Conservation (phyloP, 2,329 filamentous ascomycete species). For the Capronia americana region DNA sequence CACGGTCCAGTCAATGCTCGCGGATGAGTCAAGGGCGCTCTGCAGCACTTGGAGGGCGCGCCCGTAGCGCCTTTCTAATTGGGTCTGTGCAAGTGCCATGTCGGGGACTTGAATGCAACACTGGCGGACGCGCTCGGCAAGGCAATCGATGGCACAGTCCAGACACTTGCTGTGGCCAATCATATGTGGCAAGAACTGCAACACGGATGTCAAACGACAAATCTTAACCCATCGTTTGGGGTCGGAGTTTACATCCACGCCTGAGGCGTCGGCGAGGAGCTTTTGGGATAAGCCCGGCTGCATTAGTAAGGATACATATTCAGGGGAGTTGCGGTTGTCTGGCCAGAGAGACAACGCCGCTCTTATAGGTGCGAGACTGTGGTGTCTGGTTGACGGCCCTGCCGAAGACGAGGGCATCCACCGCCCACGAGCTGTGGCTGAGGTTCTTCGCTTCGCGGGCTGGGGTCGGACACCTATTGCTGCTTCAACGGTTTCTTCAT, state of each 20-base stretch:
- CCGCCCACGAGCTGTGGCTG: background rate
- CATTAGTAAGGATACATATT: conserved; percentile 23
- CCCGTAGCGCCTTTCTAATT: conserved; percentile 24
- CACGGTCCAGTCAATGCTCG: conserved; percentile 25
- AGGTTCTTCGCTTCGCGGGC: background rate
- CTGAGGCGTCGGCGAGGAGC: conserved; percentile 21
- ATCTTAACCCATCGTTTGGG: conserved; percentile 26
- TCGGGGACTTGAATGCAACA: conserved; percentile 10
- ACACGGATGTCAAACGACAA: conserved; percentile 20
- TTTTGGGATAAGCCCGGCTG: conserved; percentile 23
- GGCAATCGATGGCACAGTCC: conserved; percentile 28
- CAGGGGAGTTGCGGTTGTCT: conserved; percentile 11
- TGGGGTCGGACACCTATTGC: background rate
- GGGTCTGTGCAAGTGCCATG: conserved; percentile 1
- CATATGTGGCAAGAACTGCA: conserved; percentile 22
- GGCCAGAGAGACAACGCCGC: conserved; percentile 15
- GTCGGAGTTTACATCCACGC: conserved; percentile 18
- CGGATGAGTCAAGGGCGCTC: conserved; percentile 13
- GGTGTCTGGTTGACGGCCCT: background rate
- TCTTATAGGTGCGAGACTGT: background rate
- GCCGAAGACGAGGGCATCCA: background rate
- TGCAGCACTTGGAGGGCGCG: conserved; percentile 24
- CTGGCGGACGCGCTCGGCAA: conserved; percentile 20
- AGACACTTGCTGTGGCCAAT: conserved; percentile 30
- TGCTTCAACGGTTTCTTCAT: background rate